Evolutionary conservation across 1,284 basidiomycete genomes (phyloP).

Genomic region (Fomitiporia mediterranea): DNA sequence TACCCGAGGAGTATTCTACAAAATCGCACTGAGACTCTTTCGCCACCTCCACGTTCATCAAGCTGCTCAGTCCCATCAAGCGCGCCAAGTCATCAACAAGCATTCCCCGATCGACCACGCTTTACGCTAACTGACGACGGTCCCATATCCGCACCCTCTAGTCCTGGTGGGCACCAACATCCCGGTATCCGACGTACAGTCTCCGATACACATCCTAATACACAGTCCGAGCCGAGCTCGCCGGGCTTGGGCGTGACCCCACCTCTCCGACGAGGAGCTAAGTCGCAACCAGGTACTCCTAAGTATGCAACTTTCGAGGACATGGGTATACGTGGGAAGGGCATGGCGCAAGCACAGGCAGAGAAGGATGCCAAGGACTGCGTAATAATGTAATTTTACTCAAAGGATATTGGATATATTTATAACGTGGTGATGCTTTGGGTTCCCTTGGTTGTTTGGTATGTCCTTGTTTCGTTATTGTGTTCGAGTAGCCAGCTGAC

Average conservation of each 20-base stretch:
- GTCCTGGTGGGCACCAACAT: not conserved
- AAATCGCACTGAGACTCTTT: not conserved
- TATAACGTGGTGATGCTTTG: too few species aligned
- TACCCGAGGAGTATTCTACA: not conserved
- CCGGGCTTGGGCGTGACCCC: conserved; percentile 6
- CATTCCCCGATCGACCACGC: conserved; percentile 12
- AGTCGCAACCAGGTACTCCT: not conserved
- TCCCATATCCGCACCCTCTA: conserved; percentile 4
- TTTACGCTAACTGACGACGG: conserved; percentile 3
- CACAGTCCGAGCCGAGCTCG: conserved; percentile 2
- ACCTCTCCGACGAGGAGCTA: conserved; percentile 3
- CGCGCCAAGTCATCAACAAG: not conserved
- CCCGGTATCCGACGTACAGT: not conserved
- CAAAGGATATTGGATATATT: too few species aligned
- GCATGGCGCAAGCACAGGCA: conserved; percentile 7
- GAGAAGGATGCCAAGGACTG: conserved; percentile 15
- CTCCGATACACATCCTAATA: conserved; percentile 1
- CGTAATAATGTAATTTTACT: conserved; percentile 14
- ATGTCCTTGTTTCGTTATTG: not conserved
- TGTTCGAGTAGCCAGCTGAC: too few species aligned
- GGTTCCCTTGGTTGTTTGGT: not conserved
- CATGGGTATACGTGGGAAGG: conserved; percentile 11
- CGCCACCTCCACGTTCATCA: not conserved
- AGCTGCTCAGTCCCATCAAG: not conserved
- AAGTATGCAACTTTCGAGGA: conserved; percentile 15